Base-by-base conservation (phyloP, 805 yeast genomes). In the Yarrowia keelungensis region DNA sequence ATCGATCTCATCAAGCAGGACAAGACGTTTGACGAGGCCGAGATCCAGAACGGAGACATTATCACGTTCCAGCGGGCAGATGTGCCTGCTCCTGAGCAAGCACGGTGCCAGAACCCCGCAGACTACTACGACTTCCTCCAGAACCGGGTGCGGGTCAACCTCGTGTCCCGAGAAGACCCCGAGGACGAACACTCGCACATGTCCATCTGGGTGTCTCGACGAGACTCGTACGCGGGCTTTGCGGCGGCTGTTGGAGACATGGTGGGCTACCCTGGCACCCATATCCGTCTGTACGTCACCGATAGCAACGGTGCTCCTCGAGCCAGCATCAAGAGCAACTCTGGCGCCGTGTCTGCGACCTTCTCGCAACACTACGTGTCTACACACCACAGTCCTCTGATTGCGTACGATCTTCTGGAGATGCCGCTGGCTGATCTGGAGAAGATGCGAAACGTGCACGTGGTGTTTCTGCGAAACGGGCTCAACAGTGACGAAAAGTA, bases 371-470 rank as follows among this genome's bases (percentile, higher is more conserved):
- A 71, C 16, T 71, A 77, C 54, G 35, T 59, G 12, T 8, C 41
- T 19, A 19, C 19, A 12, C 53, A 67, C 10, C 61, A 59, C 36
- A 69, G 61, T 45, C 53, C 47, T 32, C 50, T 68, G 10, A 84
- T 94, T 69, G 88, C 88, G 72, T 94, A 90, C 76, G 97, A 94
- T 74, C 78, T 89, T 0, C 82, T 95, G 74, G 89, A 87, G 56
- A 87, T 92, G 53, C 86, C 93, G 1, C 80, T 94, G 67, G 83
- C 81, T 43, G 96, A 92, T 71, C 84, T 89, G 73, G 99, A 95
- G 77, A 87, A 84, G 71, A 84, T 91, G 87, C 39, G 49, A 3
- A 32, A 12, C 38, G 64, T 56, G 41, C 22, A 41, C n/a, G 50
- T 56, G 19, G 64, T 56, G 5, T 43, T 56, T 5, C 32, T 56